Evolutionary conservation across 225 moss, liverwort and hornwort species (phyloP).

Genomic region (Sphagnum contortum): DNA sequence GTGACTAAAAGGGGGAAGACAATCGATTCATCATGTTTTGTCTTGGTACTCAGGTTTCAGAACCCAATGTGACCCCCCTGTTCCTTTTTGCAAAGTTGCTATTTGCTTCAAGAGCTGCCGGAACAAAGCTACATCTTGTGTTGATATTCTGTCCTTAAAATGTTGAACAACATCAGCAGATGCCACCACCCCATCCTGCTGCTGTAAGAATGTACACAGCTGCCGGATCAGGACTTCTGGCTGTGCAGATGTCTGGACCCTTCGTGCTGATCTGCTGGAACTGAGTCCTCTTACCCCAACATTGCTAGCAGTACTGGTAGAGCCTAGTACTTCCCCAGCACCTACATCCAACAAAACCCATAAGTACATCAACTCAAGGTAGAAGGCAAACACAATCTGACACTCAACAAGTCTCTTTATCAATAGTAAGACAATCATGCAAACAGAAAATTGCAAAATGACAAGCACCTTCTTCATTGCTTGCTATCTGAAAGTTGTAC

Average conservation of each 20-base stretch:
- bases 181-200: slow-evolving; percentile 45
- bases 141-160: slow-evolving; percentile 44
- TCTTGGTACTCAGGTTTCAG: slow-evolving; percentile 67
- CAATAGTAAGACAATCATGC: too few relatives aligned
- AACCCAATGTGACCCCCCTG: slow-evolving; percentile 50
- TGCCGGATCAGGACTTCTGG: slow-evolving; percentile 51
- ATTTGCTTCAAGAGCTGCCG: slow-evolving; percentile 57
- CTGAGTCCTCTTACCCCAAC: slow-evolving; percentile 1
- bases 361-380: not conserved
- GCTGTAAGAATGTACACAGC: slow-evolving; percentile 49
- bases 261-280: slow-evolving; percentile 11
- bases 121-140: slow-evolving; percentile 44
- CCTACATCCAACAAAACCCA: not conserved
- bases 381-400: not conserved
- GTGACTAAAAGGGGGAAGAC: too few relatives aligned
- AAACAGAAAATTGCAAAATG: too few relatives aligned
- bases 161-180: slow-evolving; percentile 60
- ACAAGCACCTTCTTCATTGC: not conserved
- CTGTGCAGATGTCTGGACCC: slow-evolving; percentile 20
- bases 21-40: too few relatives aligned
- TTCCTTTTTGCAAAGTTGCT: slow-evolving; percentile 52
- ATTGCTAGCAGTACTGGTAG: slow-evolving; percentile 7
- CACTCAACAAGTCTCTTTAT: not conserved
- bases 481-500: slow-evolving; percentile 8
- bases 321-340: slow-evolving; percentile 1